These are phyloP conservation scores for Pyropia haitanensis DNA, from an alignment of 23 red algal genomes.

Conservation along the genomic window DNA sequence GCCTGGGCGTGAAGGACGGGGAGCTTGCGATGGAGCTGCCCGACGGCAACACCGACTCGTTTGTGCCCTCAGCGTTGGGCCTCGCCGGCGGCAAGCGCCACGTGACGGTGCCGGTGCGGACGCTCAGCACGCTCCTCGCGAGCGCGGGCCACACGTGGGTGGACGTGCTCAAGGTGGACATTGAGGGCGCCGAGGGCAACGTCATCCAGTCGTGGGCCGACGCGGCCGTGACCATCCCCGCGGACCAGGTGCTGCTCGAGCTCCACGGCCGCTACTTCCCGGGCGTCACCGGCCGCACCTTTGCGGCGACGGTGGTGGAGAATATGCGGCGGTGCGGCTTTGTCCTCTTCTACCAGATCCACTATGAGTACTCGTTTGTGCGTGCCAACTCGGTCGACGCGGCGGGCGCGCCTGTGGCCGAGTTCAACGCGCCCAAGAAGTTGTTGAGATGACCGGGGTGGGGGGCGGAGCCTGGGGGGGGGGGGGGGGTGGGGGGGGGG, in stretches of 20 bases:
- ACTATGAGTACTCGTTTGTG: too few species aligned
- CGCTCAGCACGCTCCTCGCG: conserved; percentile 8
- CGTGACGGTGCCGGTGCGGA: conserved; percentile 11
- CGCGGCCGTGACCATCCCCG: not conserved
- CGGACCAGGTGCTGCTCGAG: conserved; percentile 29
- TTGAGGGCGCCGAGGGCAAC: conserved; percentile 18
- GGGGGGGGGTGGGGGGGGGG: too few species aligned
- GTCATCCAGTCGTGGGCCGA: conserved; percentile 17
- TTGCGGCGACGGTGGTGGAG: too few species aligned
- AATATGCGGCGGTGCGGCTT: too few species aligned
- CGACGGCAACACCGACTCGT: not conserved
- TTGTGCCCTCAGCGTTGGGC: too few species aligned
- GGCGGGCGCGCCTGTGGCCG: too few species aligned
- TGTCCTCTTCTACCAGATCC: too few species aligned
- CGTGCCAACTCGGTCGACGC: too few species aligned
- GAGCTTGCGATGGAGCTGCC: conserved; percentile 4
- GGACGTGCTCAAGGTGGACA: conserved; percentile 17
- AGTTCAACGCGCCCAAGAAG: too few species aligned
- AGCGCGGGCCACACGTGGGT: not conserved
- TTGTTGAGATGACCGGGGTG: too few species aligned
- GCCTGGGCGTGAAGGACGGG: conserved; percentile 15
- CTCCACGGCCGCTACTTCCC: conserved; percentile 21
- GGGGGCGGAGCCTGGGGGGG: too few species aligned
- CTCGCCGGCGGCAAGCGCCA: not conserved
- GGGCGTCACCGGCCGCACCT: too few species aligned